Percentiles rank a stretch among this genome's conserved stretches.
Evolutionary conservation across 257 asterid species (phyloP).

Genomic region (Penstemon eatonii): DNA sequence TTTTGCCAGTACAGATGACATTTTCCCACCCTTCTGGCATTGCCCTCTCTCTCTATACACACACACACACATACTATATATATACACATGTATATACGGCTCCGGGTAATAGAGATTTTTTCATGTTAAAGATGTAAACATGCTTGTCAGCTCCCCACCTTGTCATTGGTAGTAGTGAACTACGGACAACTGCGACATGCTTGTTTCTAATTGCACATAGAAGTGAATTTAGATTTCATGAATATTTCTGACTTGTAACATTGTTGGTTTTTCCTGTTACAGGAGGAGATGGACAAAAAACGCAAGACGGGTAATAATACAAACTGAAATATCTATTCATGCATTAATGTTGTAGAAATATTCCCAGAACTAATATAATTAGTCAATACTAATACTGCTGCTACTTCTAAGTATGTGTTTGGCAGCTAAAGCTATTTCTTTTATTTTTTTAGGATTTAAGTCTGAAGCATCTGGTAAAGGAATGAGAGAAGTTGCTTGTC

Average conservation of each 20-base stretch:
- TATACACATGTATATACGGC: too few species aligned
- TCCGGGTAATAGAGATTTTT: too few species aligned
- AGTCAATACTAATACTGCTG: background rate
- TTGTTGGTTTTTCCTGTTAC: constrained; percentile 30
- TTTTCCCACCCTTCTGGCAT: too few species aligned
- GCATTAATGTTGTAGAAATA: background rate
- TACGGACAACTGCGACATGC: background rate
- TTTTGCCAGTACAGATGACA: too few species aligned
- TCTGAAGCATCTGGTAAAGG: constrained; percentile 42
- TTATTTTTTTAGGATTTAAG: constrained; percentile 44
- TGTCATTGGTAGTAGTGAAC: too few species aligned
- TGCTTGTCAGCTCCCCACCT: too few species aligned
- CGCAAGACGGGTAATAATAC: constrained; percentile 53
- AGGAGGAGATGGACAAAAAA: constrained; percentile 92
- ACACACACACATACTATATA: too few species aligned
- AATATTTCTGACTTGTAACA: constrained; percentile 15
- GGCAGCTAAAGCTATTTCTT: constrained; percentile 16
- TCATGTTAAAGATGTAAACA: too few species aligned
- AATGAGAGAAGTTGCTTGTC: constrained; percentile 88
- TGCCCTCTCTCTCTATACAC: too few species aligned
- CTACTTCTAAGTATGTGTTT: background rate
- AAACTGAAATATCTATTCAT: background rate
- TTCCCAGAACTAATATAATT: background rate
- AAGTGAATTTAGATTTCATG: background rate
- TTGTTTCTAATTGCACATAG: background rate